Percentiles rank a stretch among this genome's conserved stretches.
phyloP scores from a whole-genome alignment of 108 stramenopile genomes.

The Pseudonitzschia pungens region DNA sequence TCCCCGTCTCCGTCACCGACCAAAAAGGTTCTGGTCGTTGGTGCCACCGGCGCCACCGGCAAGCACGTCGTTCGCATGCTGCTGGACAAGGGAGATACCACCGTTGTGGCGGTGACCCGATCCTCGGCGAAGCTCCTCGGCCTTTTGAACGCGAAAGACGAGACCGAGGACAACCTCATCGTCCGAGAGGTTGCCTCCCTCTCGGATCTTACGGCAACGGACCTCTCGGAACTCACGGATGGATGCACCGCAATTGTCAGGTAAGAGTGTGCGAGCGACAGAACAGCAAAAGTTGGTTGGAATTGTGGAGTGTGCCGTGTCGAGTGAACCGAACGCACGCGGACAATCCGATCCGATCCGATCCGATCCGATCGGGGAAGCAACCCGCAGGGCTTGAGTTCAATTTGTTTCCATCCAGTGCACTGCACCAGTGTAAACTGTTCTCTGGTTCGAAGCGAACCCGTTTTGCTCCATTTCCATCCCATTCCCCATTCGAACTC shows the following conservation, averaged over 20 bases:
- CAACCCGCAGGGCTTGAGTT: no score
- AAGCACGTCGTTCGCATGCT: slow-evolving; percentile 58
- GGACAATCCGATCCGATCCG: no score
- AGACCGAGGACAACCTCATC: slow-evolving; percentile 9
- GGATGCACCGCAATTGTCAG: slow-evolving; percentile 47
- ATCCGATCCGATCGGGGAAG: no score
- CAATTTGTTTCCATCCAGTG: no score
- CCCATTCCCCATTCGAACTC: not conserved
- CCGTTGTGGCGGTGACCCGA: slow-evolving; percentile 47
- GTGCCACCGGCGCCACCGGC: slow-evolving; percentile 65
- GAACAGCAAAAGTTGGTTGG: no score
- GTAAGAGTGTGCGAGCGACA: not conserved
- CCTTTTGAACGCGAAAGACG: not conserved
- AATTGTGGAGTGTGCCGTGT: no score
- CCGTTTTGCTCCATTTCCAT: no score
- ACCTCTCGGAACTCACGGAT: slow-evolving; percentile 35
- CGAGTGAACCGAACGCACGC: no score
- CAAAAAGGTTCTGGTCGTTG: slow-evolving; percentile 43
- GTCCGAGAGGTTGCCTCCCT: slow-evolving; percentile 49
- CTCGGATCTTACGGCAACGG: slow-evolving; percentile 39
- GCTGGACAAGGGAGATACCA: slow-evolving; percentile 27
- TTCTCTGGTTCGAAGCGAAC: no score
- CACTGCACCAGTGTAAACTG: no score
- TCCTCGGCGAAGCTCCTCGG: slow-evolving; percentile 41
- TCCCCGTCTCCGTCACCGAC: no score